Base-by-base conservation (phyloP, 768 basidiomycete species). In the Punctularia strigosozonata region DNA sequence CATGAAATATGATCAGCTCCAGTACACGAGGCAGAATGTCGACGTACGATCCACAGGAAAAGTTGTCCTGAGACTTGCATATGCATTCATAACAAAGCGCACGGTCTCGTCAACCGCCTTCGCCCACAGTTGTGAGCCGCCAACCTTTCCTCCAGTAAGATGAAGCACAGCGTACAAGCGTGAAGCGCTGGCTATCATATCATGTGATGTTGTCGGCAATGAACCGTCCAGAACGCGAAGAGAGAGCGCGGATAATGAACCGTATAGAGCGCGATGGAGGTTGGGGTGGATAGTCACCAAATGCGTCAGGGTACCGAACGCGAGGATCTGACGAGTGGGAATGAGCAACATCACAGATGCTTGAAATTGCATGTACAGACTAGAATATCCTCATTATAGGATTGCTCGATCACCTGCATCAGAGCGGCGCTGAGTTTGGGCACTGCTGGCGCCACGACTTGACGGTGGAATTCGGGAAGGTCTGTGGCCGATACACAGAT, bases 401-500 rank as follows among this genome's bases (percentile, higher is more conserved):
- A 61, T 43, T 67, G 72, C 35, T 81, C 76, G 4, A 66, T 68
- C 18, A 85, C 53, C 3, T 61, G 53, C 22, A 82, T 55, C 24
- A 88, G 58, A 3, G 73, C 71, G 30, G 62, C 47, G 20, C 75
- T 75, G 54, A 81, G 76, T 59, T 86, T 89, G 14, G 77, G 67
- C 19, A 87, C 66, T 48, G 76, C 76, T 2, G 88, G 86, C 4
- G 67, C 63, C 25, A 71, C 72, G 3, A 87, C 63, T 56, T 89
- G 86, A 51, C 88, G 66, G 52, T 88, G 83, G 56, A 87, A 89
- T 56, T 89, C 87, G 22, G 77, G 63, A n/a, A 73, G 62, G 52
- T 75, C 71, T 18, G 60, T 59, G 2, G 78, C 74, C 38, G 60
- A 62, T 20, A 66, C 69, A 50, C 87, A 81, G 4, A 90, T 67